Conservation (phyloP, 768 basidiomycete species). For the Trametes coccinea region DNA sequence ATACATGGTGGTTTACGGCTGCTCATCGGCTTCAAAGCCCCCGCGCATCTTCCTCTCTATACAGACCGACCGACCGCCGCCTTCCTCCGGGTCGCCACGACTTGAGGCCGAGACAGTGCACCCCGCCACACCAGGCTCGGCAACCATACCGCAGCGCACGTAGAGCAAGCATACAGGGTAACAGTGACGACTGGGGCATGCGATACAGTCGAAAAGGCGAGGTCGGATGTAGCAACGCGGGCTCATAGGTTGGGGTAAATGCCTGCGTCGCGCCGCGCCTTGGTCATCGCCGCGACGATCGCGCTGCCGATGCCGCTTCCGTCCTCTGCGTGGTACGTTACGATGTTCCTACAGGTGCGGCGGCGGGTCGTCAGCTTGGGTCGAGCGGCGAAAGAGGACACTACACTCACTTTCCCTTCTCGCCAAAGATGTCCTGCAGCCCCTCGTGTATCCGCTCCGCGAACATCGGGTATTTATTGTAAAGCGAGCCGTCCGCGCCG, state of each 20-base stretch:
- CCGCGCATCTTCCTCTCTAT: background rate
- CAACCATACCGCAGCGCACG: no score
- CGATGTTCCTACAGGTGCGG: conserved; percentile 51
- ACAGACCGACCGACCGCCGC: no score
- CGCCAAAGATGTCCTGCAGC: conserved; percentile 91
- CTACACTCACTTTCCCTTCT: conserved; percentile 78
- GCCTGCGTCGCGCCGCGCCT: conserved; percentile 70
- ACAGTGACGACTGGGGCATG: no score
- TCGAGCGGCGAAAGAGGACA: background rate
- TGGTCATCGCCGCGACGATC: conserved; percentile 97
- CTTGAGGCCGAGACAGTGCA: no score
- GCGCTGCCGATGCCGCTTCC: conserved; percentile 95
- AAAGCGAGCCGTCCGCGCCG: conserved; percentile 92
- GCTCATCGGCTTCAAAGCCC: no score
- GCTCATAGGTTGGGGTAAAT: conserved; percentile 49
- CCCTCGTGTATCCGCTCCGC: conserved; percentile 92
- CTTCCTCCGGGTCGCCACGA: no score
- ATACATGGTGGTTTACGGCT: no score
- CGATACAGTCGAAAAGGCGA: no score
- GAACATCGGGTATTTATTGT: conserved; percentile 98
- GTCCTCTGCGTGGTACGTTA: conserved; percentile 85
- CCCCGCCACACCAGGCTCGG: no score
- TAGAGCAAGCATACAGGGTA: no score
- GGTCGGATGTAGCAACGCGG: no score
- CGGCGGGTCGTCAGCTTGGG: background rate